Base-by-base conservation (phyloP, 331 rosid species). In the Rosa hybrid region DNA sequence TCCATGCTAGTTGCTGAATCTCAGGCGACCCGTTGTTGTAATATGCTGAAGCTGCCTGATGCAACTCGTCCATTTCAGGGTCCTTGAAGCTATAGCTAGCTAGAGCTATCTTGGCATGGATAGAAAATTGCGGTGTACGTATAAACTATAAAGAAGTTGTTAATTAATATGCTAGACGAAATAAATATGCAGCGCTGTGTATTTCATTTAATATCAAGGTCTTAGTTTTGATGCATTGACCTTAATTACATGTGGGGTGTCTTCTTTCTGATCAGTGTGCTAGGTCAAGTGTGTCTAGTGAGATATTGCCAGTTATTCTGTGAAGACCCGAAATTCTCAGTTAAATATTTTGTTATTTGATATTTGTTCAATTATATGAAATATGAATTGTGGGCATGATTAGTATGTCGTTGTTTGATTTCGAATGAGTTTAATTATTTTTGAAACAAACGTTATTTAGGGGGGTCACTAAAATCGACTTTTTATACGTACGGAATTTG, bases 11-110 rank as follows among this genome's bases (percentile, higher is more conserved):
- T 44, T 41, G 74, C 39, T 70, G 56, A 44, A 70, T 13, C 14
- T 45, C 48, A 1, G 48, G 39, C 1, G 74, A 44, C 2, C 74
- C 74, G 5, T 70, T 70, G 39, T 21, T 70, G 74, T 70, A 71
- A 71, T 71, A 71, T 71, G 75, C 75, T 5, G 49, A 45, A 46
- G 75, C 75, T 21, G 57, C 57, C 12, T 71, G 41, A 21, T 23
- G 56, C 1, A 46, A 6, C 27, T 71, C 75, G 17, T 71, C 75
- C 75, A 71, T 71, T 23, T 46, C 56, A 23, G 12, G 38, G 34
- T 12, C 65, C 53, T 69, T 69, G 51, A 68, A 39, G 50, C 51
- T 4, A 34, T 54, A 16, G 9, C 3, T 68, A 3, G 72, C 72
- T 67, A 16, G 72, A 60, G 34, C 38, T 21, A 8, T 23, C 67